Percentiles rank a stretch among this genome's conserved stretches.
phyloP scores from a whole-genome alignment of 164 flowering plant species.

The Umbilicus rupestris region DNA sequence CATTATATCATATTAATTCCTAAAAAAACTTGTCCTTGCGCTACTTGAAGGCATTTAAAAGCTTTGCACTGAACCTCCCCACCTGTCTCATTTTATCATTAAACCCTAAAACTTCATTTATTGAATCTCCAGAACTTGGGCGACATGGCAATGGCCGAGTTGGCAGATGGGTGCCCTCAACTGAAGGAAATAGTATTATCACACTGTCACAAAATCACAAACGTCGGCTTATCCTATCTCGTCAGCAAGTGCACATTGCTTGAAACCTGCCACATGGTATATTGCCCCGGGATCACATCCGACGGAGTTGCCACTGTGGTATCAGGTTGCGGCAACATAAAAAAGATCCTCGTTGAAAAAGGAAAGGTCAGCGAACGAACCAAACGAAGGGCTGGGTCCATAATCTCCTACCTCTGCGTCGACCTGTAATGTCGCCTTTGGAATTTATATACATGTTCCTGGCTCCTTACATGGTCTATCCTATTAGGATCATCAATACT shows the following conservation, averaged over 20 bases:
- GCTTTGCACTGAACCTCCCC: background rate
- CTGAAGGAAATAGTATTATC: conserved; percentile 72
- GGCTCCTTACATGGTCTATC: background rate
- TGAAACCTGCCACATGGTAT: conserved; percentile 81
- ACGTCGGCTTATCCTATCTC: conserved; percentile 62
- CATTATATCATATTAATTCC: background rate
- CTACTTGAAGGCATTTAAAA: background rate
- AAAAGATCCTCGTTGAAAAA: conserved; percentile 73
- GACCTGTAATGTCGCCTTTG: conserved; percentile 35
- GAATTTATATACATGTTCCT: background rate
- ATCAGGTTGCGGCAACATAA: conserved; percentile 58
- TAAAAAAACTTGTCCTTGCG: background rate
- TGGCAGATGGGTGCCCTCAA: conserved; percentile 73
- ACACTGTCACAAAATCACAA: conserved; percentile 68
- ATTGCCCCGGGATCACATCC: conserved; percentile 63
- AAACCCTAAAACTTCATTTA: background rate
- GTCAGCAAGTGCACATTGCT: conserved; percentile 44
- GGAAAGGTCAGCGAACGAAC: conserved; percentile 77
- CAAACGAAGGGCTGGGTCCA: conserved; percentile 52
- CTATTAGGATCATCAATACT: background rate
- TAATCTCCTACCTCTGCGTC: conserved; percentile 60
- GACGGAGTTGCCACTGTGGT: conserved; percentile 82
- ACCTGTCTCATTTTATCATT: background rate
- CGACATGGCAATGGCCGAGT: conserved; percentile 62
- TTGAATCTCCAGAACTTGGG: conserved; percentile 41